Percentiles rank a stretch among this genome's conserved stretches.
These are phyloP conservation scores for Davidsoniella eucalypti DNA, from an alignment of 2,329 filamentous ascomycete species.

Conservation along the genomic window DNA sequence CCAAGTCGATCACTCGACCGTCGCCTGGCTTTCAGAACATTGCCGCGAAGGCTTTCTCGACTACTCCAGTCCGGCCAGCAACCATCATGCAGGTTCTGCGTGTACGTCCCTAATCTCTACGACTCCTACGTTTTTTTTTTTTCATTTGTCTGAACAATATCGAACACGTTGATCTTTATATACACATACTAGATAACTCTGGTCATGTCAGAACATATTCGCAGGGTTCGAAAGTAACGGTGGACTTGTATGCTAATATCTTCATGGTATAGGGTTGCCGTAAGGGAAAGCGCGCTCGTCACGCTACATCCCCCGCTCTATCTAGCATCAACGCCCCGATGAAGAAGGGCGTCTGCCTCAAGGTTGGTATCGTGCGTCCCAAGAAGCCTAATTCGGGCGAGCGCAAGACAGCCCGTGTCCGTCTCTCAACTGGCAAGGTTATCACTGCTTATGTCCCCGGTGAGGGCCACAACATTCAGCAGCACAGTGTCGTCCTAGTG, in stretches of 20 bases:
- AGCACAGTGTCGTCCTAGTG: conserved; percentile 96
- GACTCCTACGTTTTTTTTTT: not conserved
- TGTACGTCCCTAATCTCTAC: conserved; percentile 19
- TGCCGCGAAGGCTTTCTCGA: conserved; percentile 30
- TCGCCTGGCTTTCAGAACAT: not conserved
- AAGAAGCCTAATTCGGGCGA: conserved; percentile 99
- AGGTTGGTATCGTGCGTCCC: conserved; percentile 82
- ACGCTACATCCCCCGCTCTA: conserved; percentile 76
- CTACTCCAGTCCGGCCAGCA: conserved; percentile 37
- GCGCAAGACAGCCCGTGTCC: conserved; percentile 83
- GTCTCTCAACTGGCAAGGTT: conserved; percentile 71
- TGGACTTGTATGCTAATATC: no score
- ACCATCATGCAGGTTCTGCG: conserved; percentile 60
- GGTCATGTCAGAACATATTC: no score
- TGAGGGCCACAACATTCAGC: conserved; percentile 96
- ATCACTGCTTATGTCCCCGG: conserved; percentile 92
- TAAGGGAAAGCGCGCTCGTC: conserved; percentile 61
- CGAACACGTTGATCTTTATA: conserved; percentile 11
- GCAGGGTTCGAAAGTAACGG: no score
- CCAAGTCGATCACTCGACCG: not conserved
- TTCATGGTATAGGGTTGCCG: conserved; percentile 46
- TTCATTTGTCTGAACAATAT: not conserved
- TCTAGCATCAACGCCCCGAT: conserved; percentile 51
- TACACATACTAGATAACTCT: no score
- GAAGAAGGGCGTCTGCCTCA: conserved; percentile 90